Evolutionary conservation across 306 rosid species (phyloP), one percentile per base, ranked within the genome.

Genomic region (Cucurbita moschata): DNA sequence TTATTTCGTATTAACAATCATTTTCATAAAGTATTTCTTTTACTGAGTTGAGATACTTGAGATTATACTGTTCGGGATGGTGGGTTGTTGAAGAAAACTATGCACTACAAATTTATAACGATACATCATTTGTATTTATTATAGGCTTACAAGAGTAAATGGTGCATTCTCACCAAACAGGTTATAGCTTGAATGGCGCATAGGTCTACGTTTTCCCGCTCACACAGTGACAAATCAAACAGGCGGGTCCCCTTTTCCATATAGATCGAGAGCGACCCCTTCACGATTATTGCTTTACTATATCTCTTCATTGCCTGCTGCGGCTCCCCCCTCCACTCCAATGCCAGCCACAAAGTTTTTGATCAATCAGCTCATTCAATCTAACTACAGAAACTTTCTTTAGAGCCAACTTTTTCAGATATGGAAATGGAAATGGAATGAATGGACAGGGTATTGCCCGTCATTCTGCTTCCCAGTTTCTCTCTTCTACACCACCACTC

Each of bases 191-290:
- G 40, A 68, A 23, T 68, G 73, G 19, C 42, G 53, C 39, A 43
- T 23, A 23, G 69, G 49, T 62, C 23, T 67, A 0, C 21, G 19
- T 4, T 26, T 69, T 49, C 58, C 73, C 44, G 58, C 73, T 37
- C 35, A 49, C 43, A 14, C 15, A 46, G 44, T 4, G 13, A 50
- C 59, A 5, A 50, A 70, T 49, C 74, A 49, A 70, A 26, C 10
- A 70, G 18, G 60, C 46, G 74, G 74, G 74, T 50, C 74, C 74
- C 74, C 13, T 70, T 15, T 70, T 70, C 74, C 74, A 70, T 70
- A 70, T 70, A 49, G 74, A 69, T 69, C 13, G 39, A 49, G 58
- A 69, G 49, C 23, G 58, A 49, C 15, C 21, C 43, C 38, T 49
- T 21, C 73, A 68, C 57, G 19, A 13, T 68, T 68, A 46, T 68